Evolutionary conservation across 2,329 filamentous ascomycete species (phyloP).

Genomic region (Botryotinia globosa): DNA sequence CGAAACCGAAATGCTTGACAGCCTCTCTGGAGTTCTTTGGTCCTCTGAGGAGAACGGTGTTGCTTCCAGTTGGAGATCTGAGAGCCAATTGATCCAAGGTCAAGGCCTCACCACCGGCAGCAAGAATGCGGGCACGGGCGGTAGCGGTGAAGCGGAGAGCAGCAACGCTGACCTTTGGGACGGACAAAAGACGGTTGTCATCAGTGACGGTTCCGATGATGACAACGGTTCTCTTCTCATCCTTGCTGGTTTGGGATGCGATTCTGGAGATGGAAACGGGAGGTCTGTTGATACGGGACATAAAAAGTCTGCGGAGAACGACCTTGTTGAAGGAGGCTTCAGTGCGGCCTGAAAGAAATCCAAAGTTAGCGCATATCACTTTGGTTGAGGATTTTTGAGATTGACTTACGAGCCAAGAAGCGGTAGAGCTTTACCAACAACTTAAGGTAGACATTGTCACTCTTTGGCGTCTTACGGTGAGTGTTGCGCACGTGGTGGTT

Average conservation of each 20-base stretch:
- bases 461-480: slow-evolving; percentile 95
- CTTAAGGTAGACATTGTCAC: slow-evolving; percentile 96
- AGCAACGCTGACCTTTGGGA: slow-evolving; percentile 91
- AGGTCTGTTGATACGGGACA: slow-evolving; percentile 97
- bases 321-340: slow-evolving; percentile 99
- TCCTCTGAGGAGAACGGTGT: slow-evolving; percentile 94
- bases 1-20: slow-evolving; percentile 98
- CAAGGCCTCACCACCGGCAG: slow-evolving; percentile 90
- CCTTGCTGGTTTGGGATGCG: slow-evolving; percentile 63
- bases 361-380: slow-evolving; percentile 5
- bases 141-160: slow-evolving; percentile 96
- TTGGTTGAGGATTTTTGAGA: background rate
- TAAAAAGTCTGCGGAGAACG: slow-evolving; percentile 93
- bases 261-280: slow-evolving; percentile 94
- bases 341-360: slow-evolving; percentile 68
- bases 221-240: slow-evolving; percentile 82
- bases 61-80: slow-evolving; percentile 89
- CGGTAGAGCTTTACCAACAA: slow-evolving; percentile 97
- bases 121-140: slow-evolving; percentile 87
- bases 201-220: slow-evolving; percentile 95
- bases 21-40: slow-evolving; percentile 98
- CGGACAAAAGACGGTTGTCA: slow-evolving; percentile 86
- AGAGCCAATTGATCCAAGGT: slow-evolving; percentile 97
- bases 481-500: slow-evolving; percentile 66
- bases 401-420: slow-evolving; percentile 84